Percentiles rank a stretch among this genome's conserved stretches.
Evolutionary conservation across 202 grass and related monocot species (phyloP).

Genomic region (Hordeum pubiflorum): DNA sequence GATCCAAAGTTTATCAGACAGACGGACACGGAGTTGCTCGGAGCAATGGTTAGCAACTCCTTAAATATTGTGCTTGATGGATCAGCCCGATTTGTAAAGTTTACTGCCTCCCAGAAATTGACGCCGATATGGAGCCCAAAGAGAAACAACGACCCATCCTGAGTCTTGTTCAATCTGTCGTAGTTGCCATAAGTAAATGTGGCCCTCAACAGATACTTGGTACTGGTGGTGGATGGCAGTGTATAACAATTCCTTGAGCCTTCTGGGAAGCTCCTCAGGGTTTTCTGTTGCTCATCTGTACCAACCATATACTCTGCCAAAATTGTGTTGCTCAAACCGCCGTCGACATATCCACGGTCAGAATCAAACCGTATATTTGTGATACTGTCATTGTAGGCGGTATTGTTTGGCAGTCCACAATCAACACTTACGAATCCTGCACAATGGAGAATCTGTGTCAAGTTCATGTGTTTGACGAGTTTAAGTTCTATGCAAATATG

Average conservation of each 20-base stretch:
- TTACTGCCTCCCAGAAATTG: neutral
- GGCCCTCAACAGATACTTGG: neutral
- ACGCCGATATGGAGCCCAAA: slow-evolving; percentile 14
- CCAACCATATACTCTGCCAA: too few species aligned
- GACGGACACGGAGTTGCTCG: neutral
- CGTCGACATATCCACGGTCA: too few species aligned
- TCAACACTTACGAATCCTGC: too few species aligned
- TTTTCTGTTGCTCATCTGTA: neutral
- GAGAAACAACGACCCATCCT: neutral
- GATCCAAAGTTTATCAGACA: neutral
- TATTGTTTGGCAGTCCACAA: neutral
- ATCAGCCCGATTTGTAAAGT: neutral
- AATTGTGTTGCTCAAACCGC: too few species aligned
- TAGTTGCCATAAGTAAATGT: slow-evolving; percentile 4
- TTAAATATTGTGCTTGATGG: accelerated
- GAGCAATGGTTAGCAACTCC: neutral
- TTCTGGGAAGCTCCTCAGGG: neutral
- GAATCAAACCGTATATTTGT: too few species aligned
- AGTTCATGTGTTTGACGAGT: too few species aligned
- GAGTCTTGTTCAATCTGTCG: neutral
- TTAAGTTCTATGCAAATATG: too few species aligned
- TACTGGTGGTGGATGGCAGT: neutral
- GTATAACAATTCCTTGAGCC: neutral
- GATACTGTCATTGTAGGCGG: too few species aligned
- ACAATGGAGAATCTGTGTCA: too few species aligned